Base-by-base conservation (phyloP, 2,329 filamentous ascomycete species). In the Aspergillus spinulosporus region DNA sequence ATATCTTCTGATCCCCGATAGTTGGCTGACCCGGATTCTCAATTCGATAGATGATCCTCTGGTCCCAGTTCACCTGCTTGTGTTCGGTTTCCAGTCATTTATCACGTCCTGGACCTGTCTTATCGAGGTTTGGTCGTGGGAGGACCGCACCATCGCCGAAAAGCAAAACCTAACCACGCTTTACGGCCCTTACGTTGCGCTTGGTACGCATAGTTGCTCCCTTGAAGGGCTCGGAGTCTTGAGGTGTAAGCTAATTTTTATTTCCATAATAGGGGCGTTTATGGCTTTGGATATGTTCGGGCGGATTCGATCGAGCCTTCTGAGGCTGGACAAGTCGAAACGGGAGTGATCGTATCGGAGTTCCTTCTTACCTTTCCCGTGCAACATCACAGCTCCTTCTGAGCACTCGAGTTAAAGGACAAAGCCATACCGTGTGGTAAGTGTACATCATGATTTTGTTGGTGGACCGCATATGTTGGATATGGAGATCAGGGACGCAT, bases 61-160 rank as follows among this genome's bases (percentile, higher is more conserved):
- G 47, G 62, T 85, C 3, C 84, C 85, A 0, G 70, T 88, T 0
- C 80, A 85, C 49, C 74, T 89, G 1, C 78, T 88, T 1, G 71
- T 84, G 2, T 88, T 83, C 62, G 80, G 82, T 0, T 69, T 84
- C 7, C 79, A 87, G 64, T 82, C 84, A 0, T 82, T 79, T 34
- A 60, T 88, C 54, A 87, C 86, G 1, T 88, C 86, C 0, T 64
- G 83, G 42, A 83, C 83, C 0, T 89, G 86, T 64, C 77, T 88
- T 45, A 78, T 80, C 1, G 86, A 88, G 55, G 83, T 82, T 62
- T 72, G 82, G 70, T 77, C 75, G 60, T 89, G 86, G 83, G 67
- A 70, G 2, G 74, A 74, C 46, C 74, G 80, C 31, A 72, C 73
- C 0, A 59, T 67, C 1, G 66, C 64, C 2, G 74, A 83, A 62